Conservation (phyloP, 805 yeast genomes). For the Lipomyces sp. region DNA sequence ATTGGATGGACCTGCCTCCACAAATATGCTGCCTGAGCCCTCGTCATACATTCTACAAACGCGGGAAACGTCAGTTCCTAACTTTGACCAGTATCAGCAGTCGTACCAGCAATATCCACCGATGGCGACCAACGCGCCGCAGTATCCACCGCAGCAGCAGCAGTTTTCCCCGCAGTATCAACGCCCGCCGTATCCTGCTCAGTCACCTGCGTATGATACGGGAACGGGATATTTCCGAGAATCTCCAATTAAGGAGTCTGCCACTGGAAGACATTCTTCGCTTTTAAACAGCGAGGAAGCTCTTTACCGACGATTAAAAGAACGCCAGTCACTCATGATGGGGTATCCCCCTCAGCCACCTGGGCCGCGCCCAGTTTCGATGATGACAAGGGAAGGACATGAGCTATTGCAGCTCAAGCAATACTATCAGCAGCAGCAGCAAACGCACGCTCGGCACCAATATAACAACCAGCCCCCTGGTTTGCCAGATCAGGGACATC, state of each 20-base stretch:
- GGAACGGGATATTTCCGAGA: slow-evolving; percentile 22
- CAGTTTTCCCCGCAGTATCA: neutral
- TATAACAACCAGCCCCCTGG: neutral
- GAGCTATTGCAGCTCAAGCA: slow-evolving; percentile 15
- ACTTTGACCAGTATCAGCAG: slow-evolving; percentile 2
- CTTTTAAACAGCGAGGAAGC: slow-evolving; percentile 29
- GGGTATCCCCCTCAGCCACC: neutral
- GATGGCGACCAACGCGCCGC: neutral
- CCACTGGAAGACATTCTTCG: neutral
- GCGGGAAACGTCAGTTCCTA: neutral
- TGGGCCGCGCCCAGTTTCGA: slow-evolving; percentile 9
- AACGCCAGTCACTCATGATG: slow-evolving; percentile 13
- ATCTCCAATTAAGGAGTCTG: neutral
- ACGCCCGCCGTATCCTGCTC: neutral
- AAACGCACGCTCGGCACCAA: neutral
- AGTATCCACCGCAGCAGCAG: neutral
- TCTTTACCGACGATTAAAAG: slow-evolving; percentile 13
- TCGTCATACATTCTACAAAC: slow-evolving; percentile 2
- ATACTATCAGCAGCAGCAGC: slow-evolving; percentile 12
- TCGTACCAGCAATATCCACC: neutral
- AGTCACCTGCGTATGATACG: neutral
- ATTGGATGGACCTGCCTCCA: neutral
- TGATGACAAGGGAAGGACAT: slow-evolving; percentile 24
- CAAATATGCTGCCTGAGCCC: slow-evolving; percentile 2
- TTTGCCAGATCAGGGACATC: neutral